Percentiles rank a stretch among this genome's conserved stretches.
Evolutionary conservation across 768 basidiomycete species (phyloP).

Genomic region (Rhizopogon sp.): DNA sequence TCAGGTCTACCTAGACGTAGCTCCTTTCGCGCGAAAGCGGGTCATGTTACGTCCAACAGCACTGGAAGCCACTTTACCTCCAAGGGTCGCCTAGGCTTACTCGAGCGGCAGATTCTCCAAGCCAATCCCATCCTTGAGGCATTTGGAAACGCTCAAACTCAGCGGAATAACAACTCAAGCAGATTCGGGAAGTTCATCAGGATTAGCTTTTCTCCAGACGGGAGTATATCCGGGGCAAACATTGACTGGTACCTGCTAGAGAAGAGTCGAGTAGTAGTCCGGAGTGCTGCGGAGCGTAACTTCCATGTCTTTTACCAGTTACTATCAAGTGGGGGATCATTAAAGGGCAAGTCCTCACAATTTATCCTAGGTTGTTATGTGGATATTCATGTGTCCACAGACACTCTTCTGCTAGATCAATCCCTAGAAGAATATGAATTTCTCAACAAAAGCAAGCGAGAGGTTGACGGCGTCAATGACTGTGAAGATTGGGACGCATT

Average conservation of each 20-base stretch:
- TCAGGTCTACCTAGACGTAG: conserved; percentile 66
- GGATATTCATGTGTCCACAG: conserved; percentile 33
- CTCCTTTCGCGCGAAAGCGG: conserved; percentile 54
- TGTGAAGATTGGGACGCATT: conserved; percentile 80
- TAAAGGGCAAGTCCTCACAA: conserved; percentile 53
- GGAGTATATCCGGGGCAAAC: conserved; percentile 95
- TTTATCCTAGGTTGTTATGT: background rate
- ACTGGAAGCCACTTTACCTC: conserved; percentile 44
- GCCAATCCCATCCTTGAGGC: conserved; percentile 97
- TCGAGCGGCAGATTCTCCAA: conserved; percentile 95
- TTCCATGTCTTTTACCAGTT: conserved; percentile 99
- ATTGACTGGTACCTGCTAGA: conserved; percentile 99
- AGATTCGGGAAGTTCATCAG: conserved; percentile 98
- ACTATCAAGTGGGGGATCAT: conserved; percentile 63
- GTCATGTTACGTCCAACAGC: conserved; percentile 35
- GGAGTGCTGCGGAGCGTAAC: conserved; percentile 84
- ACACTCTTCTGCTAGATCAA: conserved; percentile 68
- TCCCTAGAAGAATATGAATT: conserved; percentile 82
- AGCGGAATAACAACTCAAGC: conserved; percentile 97
- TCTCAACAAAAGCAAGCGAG: conserved; percentile 81
- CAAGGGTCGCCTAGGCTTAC: conserved; percentile 75
- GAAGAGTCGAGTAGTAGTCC: conserved; percentile 89
- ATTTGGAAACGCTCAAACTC: conserved; percentile 98
- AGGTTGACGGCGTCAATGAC: conserved; percentile 97
- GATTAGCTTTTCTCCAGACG: conserved; percentile 89